Evolutionary conservation across 495 filamentous ascomycete genomes (phyloP).

Genomic region (Echria macrotheca): DNA sequence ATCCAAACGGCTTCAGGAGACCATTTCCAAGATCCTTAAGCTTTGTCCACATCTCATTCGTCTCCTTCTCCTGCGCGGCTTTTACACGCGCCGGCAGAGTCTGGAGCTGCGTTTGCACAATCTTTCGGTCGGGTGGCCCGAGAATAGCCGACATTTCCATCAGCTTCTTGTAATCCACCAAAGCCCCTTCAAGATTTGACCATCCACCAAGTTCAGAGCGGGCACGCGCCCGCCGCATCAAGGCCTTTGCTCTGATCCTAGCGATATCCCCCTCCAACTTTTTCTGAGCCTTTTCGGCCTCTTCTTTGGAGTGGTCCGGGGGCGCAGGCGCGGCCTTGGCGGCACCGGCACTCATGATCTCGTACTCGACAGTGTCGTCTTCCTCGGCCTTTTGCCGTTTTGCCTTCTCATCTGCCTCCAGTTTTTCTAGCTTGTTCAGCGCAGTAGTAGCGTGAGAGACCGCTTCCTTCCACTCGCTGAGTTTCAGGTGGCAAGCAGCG

Average conservation of each 20-base stretch:
- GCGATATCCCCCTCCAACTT: slow-evolving; percentile 56
- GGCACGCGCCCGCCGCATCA: slow-evolving; percentile 78
- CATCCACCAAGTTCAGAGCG: slow-evolving; percentile 66
- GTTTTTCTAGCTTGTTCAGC: slow-evolving; percentile 56
- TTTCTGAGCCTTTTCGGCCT: slow-evolving; percentile 20
- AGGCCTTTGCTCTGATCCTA: slow-evolving; percentile 76
- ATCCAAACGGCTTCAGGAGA: slow-evolving; percentile 84
- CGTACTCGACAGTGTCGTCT: slow-evolving; percentile 54
- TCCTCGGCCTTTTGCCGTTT: slow-evolving; percentile 34
- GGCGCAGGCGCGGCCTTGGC: slow-evolving; percentile 39
- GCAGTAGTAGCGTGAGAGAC: slow-evolving; percentile 67
- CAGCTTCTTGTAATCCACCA: slow-evolving; percentile 67
- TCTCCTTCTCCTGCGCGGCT: slow-evolving; percentile 75
- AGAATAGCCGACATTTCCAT: slow-evolving; percentile 50
- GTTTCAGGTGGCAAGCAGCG: slow-evolving; percentile 82
- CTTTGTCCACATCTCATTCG: slow-evolving; percentile 94
- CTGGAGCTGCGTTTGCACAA: slow-evolving; percentile 59
- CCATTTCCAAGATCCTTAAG: slow-evolving; percentile 91
- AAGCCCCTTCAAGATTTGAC: slow-evolving; percentile 73
- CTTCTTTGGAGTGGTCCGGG: slow-evolving; percentile 32
- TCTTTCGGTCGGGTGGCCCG: slow-evolving; percentile 54
- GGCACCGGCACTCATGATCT: slow-evolving; percentile 49
- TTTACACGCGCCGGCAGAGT: slow-evolving; percentile 62
- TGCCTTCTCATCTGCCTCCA: slow-evolving; percentile 13
- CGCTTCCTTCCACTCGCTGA: slow-evolving; percentile 81